phyloP scores from a whole-genome alignment of 768 basidiomycete species.

The Crepidotus variabilis region DNA sequence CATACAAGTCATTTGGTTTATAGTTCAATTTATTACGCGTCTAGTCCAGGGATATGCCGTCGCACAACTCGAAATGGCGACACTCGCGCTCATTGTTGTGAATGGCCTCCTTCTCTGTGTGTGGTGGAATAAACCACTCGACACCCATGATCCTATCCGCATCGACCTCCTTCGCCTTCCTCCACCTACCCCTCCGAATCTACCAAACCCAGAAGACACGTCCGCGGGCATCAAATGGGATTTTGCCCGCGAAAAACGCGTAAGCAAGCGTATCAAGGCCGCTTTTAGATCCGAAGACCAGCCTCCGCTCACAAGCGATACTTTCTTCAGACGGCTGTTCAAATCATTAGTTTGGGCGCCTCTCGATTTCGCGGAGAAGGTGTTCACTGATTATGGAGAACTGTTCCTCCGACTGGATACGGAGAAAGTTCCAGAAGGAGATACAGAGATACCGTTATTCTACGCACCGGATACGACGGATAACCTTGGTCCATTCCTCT shows the following conservation, averaged over 20 bases:
- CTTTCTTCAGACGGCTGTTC: background rate
- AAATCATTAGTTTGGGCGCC: background rate
- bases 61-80: conserved; percentile 30
- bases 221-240: background rate
- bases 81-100: conserved; percentile 25
- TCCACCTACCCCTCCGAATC: background rate
- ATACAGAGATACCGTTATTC: conserved; percentile 1
- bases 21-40: conserved; percentile 22
- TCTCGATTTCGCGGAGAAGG: background rate
- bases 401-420: conserved; percentile 6
- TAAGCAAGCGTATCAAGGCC: conserved; percentile 1
- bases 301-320: background rate
- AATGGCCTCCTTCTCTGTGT: conserved; percentile 23
- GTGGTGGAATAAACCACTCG: conserved; percentile 36
- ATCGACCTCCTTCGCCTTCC: conserved; percentile 3
- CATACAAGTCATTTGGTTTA: conserved; percentile 25
- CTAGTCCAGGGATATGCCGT: conserved; percentile 17
- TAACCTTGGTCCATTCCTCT: conserved; percentile 1
- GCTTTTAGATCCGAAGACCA: background rate
- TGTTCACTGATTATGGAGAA: background rate
- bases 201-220: background rate
- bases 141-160: conserved; percentile 5
- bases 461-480: conserved; percentile 7
- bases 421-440: conserved; percentile 2
- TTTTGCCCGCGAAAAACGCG: conserved; percentile 1